These are phyloP conservation scores for Gonapodya prolifera DNA, from an alignment of 192 early-diverging fungal species.

Conservation along the genomic window DNA sequence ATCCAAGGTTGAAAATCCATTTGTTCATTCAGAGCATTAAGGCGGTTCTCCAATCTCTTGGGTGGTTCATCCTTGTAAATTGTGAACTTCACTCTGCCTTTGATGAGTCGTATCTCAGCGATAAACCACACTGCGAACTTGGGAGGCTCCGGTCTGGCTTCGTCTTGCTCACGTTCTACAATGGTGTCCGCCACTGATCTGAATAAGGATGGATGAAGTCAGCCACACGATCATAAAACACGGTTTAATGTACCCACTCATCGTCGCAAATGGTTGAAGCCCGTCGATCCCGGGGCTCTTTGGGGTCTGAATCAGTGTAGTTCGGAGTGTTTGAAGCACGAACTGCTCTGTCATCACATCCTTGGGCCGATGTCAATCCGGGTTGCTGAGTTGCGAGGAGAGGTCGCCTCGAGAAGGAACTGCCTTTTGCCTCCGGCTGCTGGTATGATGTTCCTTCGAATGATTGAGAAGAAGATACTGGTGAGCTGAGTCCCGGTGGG, in stretches of 20 bases:
- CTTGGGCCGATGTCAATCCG: no score
- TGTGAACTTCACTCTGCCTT: background rate
- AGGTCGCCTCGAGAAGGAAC: no score
- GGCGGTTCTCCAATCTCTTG: background rate
- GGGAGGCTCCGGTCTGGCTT: background rate
- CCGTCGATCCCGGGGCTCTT: no score
- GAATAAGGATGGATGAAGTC: background rate
- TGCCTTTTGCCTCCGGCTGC: no score
- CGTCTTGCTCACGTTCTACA: background rate
- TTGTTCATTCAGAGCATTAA: background rate
- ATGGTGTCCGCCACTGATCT: background rate
- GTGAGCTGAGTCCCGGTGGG: no score
- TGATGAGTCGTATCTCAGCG: background rate
- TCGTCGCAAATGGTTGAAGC: background rate
- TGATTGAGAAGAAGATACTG: no score
- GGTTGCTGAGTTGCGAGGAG: no score
- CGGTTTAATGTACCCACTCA: background rate
- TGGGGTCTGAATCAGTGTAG: no score
- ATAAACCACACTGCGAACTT: background rate
- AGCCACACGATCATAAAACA: no score
- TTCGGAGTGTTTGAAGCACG: no score
- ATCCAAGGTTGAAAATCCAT: background rate
- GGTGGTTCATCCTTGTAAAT: background rate
- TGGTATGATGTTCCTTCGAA: no score
- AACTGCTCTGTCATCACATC: no score